Base-by-base conservation (phyloP, 2,329 filamentous ascomycete genomes). In the Amauroascus niger region DNA sequence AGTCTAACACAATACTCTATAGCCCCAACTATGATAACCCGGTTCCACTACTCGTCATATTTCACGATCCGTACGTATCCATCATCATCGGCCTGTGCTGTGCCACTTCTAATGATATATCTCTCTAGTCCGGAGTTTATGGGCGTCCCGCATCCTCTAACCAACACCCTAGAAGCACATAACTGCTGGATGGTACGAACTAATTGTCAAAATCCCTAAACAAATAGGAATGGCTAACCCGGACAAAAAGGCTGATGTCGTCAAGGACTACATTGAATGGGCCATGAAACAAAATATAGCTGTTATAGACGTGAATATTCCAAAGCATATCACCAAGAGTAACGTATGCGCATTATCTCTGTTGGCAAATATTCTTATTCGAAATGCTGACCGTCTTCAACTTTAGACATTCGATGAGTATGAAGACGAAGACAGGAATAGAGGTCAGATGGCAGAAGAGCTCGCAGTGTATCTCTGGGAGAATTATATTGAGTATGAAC, bases 381-480 rank as follows among this genome's bases (percentile, higher is more conserved):
- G 6, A 11, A 39, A 14, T 40, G 2, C 22, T 46, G 22, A 35
- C 26, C 28, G 16, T 30, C 3, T 16, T 35, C 20, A 14, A 26
- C 8, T 7, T 13, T 37, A 55, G 52, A 45, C 47, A 14, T 24
- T 45, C 3, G 49, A 35, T 20, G 28, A 49, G 13, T 70, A 77
- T 41, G 67, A 84, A 57, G 74, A 76, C 6, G 67, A 71, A 7
- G 64, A 71, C 55, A 71, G 59, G 60, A 70, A 65, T 52, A 79
- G 80, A 67, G 83, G 80, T 56, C 67, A 67, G 22, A 75, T 76
- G 52, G 78, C 77, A 0, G 82, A 86, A 57, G 83, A 91, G 57
- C 74, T 96, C 9, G 81, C 91, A 3, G 82, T 79, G 56, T 97
- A 95, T 64, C 74, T 98, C 13, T 98, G 93, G 93, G 90, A 96